Percentiles rank a stretch among this genome's conserved stretches.
Conservation (phyloP, 495 filamentous ascomycete species). For the Xylaria castorea region DNA sequence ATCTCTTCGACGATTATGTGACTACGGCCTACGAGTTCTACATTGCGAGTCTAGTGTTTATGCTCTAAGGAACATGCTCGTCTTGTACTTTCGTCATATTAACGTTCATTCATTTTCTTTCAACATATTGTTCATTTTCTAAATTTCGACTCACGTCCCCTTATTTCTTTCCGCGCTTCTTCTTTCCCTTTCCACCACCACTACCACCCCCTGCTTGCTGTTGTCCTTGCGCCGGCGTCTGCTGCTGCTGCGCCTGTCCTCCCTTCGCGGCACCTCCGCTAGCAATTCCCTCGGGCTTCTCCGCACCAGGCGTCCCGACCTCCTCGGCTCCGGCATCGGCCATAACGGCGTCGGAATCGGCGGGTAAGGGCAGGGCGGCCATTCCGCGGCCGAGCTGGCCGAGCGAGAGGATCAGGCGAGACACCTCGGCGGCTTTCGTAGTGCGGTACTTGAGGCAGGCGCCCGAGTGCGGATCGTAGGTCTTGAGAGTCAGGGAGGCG, state of each 20-base stretch:
- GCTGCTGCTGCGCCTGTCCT: conserved; percentile 22
- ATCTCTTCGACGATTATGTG: background rate
- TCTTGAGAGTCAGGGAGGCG: conserved; percentile 82
- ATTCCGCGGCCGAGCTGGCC: conserved; percentile 70
- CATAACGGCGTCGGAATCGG: conserved; percentile 46
- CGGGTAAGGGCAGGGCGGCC: conserved; percentile 64
- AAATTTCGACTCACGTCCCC: background rate
- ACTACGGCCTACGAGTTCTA: background rate
- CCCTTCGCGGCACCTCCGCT: conserved; percentile 36
- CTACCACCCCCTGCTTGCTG: conserved; percentile 25
- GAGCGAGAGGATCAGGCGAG: conserved; percentile 75
- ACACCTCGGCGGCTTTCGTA: conserved; percentile 88
- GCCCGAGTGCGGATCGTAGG: conserved; percentile 83
- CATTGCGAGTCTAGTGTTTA: background rate
- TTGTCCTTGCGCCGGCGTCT: conserved; percentile 28
- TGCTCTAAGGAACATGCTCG: background rate
- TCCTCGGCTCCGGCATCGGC: conserved; percentile 47
- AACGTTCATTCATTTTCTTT: no score
- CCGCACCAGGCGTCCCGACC: conserved; percentile 42
- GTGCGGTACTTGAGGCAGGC: conserved; percentile 89
- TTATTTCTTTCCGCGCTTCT: conserved; percentile 62
- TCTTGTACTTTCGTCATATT: background rate
- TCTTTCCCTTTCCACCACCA: conserved; percentile 51
- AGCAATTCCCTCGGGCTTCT: conserved; percentile 38
- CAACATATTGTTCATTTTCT: background rate